These are phyloP conservation scores for Xeromyces bisporus DNA, from an alignment of 495 filamentous ascomycete species.

Conservation along the genomic window DNA sequence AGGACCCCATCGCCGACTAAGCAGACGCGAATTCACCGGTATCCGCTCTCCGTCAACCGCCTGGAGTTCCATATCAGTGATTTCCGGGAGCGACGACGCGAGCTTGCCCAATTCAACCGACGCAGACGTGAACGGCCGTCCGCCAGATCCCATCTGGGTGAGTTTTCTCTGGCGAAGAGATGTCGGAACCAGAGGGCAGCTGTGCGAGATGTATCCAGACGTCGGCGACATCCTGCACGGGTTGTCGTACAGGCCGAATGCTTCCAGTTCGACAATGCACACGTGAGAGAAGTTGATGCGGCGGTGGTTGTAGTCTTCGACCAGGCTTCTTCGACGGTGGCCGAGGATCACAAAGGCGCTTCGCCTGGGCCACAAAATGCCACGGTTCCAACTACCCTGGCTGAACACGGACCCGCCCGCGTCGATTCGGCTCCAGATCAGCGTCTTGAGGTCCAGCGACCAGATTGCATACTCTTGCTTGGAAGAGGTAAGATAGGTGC, in stretches of 20 bases:
- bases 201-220: constrained; percentile 65
- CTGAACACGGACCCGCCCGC: constrained; percentile 87
- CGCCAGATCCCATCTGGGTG: constrained; percentile 48
- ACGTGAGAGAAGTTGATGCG: constrained; percentile 95
- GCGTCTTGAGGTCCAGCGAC: constrained; percentile 73
- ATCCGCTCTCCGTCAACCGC: constrained; percentile 80
- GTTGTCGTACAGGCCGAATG: constrained; percentile 93
- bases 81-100: constrained; percentile 58
- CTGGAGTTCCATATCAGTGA: constrained; percentile 95
- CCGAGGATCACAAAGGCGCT: constrained; percentile 92
- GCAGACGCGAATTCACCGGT: constrained; percentile 77
- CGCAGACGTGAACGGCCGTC: constrained; percentile 46
- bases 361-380: constrained; percentile 77
- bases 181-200: constrained; percentile 43
- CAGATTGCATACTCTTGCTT: constrained; percentile 97
- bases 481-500: constrained; percentile 89
- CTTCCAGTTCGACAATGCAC: constrained; percentile 90
- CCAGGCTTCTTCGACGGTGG: constrained; percentile 79
- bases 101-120: constrained; percentile 75
- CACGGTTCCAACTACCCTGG: constrained; percentile 93
- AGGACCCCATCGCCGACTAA: constrained; percentile 79
- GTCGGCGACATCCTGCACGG: constrained; percentile 59
- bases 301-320: constrained; percentile 95
- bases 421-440: constrained; percentile 92
- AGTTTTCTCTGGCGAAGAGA: constrained; percentile 42